Base-by-base conservation (phyloP, 2,329 filamentous ascomycete species). In the Sphaerostilbella broomeana region DNA sequence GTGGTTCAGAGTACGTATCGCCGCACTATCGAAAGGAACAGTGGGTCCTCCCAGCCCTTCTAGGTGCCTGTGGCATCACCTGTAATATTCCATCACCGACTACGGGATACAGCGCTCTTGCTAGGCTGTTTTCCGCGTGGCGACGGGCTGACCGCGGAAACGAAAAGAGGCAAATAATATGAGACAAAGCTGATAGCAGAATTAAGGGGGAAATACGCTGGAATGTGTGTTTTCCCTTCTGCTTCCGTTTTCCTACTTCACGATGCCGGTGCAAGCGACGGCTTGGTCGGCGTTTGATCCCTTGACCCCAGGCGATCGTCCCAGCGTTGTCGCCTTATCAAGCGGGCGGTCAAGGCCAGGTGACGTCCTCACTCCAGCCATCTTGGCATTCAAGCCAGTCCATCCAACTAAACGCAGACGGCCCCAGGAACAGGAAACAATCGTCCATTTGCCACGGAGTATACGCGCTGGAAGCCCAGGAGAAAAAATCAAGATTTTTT, bases 151-250 rank as follows among this genome's bases (percentile, higher is more conserved):
- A 12, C 19, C 21, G 27, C 28, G 17, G 26, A 26, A 24, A 20
- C 28, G 17, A 19, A 26, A 24, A 20, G 33, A 35, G 33, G 33
- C 33, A 26, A 32, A 27, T 24, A 81, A 7, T 86, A 25, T 12
- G 12, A 12, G 12, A 25, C 12, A 12, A 12, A 9, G 12, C 22
- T 25, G 22, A 25, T 25, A 25, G 22, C 22, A 8, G 17, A 85
- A 53, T 48, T 81, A 15, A 15, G 35, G 25, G 17, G 9, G 18
- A 28, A 28, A 28, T 9, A 16, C 13, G 12, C 3, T 29, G 12
- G 21, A n/a, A 13, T 18, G 9, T 19, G 10, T 19, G 7, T n/a
- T 35, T 16, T 13, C n/a, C 32, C 19, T 18, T 19, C 16, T 35
- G 13, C 27, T 22, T n/a, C 19, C 6, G 13, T 9, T 26, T 17